Percentiles rank a stretch among this genome's conserved stretches.
phyloP scores from a whole-genome alignment of 2,329 filamentous ascomycete species.

The Dactylonectria estremocensis region DNA sequence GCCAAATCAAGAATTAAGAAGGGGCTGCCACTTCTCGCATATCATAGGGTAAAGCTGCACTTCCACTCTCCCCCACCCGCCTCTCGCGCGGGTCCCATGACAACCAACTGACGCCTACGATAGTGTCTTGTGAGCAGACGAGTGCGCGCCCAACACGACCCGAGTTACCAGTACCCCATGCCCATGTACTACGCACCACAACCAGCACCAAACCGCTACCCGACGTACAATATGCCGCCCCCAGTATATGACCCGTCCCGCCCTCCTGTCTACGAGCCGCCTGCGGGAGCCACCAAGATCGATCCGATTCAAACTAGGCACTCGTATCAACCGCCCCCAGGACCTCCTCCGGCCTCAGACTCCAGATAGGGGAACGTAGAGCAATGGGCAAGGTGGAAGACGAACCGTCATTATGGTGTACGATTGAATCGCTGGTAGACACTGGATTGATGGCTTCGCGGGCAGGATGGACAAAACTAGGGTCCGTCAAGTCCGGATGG shows the following conservation, averaged over 20 bases:
- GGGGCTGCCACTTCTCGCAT: constrained; percentile 75
- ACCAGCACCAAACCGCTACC: constrained; percentile 46
- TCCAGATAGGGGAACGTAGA: constrained; percentile 10
- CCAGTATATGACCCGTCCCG: constrained; percentile 72
- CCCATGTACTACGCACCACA: constrained; percentile 54
- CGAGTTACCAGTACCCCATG: constrained; percentile 63
- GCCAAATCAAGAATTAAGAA: constrained; percentile 77
- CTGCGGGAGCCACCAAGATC: constrained; percentile 66
- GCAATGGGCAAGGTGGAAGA: neutral
- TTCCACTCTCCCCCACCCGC: constrained; percentile 6
- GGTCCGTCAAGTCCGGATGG: constrained; percentile 8
- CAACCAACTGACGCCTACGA: constrained; percentile 7
- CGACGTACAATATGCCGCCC: constrained; percentile 60
- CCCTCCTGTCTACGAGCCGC: constrained; percentile 70
- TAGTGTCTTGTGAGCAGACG: constrained; percentile 68
- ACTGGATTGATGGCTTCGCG: constrained; percentile 15
- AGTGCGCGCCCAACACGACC: constrained; percentile 63
- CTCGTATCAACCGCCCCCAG: constrained; percentile 60
- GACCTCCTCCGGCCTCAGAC: constrained; percentile 57
- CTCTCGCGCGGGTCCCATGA: neutral
- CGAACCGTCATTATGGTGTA: neutral
- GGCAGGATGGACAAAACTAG: constrained; percentile 13
- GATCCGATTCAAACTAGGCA: constrained; percentile 63
- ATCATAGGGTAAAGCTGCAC: constrained; percentile 72
- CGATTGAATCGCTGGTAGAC: constrained; percentile 17